phyloP scores from a whole-genome alignment of 768 basidiomycete genomes.

The Megacollybia marginata region DNA sequence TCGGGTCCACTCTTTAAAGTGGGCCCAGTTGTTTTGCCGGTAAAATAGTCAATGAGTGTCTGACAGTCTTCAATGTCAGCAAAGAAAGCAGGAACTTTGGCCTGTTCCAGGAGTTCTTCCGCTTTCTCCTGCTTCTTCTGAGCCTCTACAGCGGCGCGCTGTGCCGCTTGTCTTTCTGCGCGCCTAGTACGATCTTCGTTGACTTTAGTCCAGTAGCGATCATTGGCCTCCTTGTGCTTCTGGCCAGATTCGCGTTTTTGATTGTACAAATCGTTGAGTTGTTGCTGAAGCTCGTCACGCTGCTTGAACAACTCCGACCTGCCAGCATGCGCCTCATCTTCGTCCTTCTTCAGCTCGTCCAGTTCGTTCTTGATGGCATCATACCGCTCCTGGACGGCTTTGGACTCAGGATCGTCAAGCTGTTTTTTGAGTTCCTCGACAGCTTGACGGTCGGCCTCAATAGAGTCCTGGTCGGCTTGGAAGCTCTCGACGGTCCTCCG shows the following conservation, averaged over 20 bases:
- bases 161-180: conserved; percentile 68
- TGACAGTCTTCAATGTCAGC: conserved; percentile 94
- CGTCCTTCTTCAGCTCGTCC: conserved; percentile 78
- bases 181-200: conserved; percentile 84
- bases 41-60: conserved; percentile 82
- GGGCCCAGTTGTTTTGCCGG: conserved; percentile 49
- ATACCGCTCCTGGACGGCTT: conserved; percentile 74
- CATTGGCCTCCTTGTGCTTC: conserved; percentile 75
- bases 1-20: conserved; percentile 32
- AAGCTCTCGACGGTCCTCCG: conserved; percentile 77
- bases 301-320: conserved; percentile 83
- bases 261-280: conserved; percentile 64
- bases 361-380: conserved; percentile 80
- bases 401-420: conserved; percentile 86
- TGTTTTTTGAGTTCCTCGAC: conserved; percentile 78
- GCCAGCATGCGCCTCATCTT: conserved; percentile 76
- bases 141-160: conserved; percentile 70
- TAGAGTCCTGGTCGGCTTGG: conserved; percentile 69
- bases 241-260: conserved; percentile 70
- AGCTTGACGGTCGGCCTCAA: conserved; percentile 67
- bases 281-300: conserved; percentile 63
- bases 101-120: conserved; percentile 83
- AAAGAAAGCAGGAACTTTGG: conserved; percentile 83
- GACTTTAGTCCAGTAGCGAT: conserved; percentile 75
- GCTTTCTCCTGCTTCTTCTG: conserved; percentile 75